These are phyloP conservation scores for Lanmaoa pseudosensibilis DNA, from an alignment of 768 basidiomycete genomes.

Conservation along the genomic window DNA sequence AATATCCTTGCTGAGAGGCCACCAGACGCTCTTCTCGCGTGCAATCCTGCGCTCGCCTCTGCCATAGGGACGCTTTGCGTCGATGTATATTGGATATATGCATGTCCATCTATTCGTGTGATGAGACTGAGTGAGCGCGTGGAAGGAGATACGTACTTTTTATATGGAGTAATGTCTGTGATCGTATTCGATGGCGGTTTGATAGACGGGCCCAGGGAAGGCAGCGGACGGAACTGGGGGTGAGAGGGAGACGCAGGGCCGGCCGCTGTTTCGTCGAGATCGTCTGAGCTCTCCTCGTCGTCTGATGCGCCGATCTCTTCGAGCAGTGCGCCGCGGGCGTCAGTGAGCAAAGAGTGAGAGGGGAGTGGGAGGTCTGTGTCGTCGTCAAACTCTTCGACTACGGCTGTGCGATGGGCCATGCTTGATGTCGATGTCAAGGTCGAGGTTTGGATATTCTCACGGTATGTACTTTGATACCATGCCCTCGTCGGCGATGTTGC, in stretches of 20 bases:
- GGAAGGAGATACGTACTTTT: slow-evolving; percentile 54
- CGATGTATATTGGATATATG: slow-evolving; percentile 95
- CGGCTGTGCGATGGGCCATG: slow-evolving; percentile 72
- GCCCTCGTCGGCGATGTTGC: slow-evolving; percentile 12
- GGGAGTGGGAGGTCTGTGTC: slow-evolving; percentile 90
- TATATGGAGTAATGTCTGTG: slow-evolving; percentile 80
- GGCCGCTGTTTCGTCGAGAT: slow-evolving; percentile 36
- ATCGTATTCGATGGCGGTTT: slow-evolving; percentile 40
- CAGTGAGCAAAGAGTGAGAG: slow-evolving; percentile 58
- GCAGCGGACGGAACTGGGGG: slow-evolving; percentile 24
- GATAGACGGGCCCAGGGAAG: slow-evolving; percentile 18
- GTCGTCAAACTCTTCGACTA: slow-evolving; percentile 87
- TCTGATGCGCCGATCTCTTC: slow-evolving; percentile 64
- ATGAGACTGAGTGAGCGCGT: slow-evolving; percentile 3
- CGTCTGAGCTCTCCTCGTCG: slow-evolving; percentile 44
- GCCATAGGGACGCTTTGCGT: slow-evolving; percentile 88
- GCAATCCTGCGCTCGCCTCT: slow-evolving; percentile 81
- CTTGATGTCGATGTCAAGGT: slow-evolving; percentile 12
- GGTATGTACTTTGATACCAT: slow-evolving; percentile 19
- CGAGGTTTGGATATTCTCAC: slow-evolving; percentile 26
- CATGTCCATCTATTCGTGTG: slow-evolving; percentile 75
- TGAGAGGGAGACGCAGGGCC: slow-evolving; percentile 57
- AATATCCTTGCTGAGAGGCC: slow-evolving; percentile 93
- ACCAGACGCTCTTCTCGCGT: slow-evolving; percentile 82
- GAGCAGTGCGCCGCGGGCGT: slow-evolving; percentile 71